Evolutionary conservation across 495 filamentous ascomycete genomes (phyloP), one percentile per base, ranked within the genome.

Genomic region (Platismatia glauca): DNA sequence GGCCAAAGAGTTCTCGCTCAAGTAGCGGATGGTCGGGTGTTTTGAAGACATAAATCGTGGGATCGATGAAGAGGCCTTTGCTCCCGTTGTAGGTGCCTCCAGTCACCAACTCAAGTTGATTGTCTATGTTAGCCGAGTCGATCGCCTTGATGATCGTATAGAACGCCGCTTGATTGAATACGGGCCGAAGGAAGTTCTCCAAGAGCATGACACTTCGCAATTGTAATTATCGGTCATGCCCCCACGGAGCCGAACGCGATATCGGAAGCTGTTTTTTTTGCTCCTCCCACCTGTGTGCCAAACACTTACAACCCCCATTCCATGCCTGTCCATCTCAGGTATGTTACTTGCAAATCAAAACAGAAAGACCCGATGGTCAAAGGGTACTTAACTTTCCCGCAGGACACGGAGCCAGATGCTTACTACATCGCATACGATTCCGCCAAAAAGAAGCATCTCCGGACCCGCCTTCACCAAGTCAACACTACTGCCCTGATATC

Each of bases 41-140:
- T 27, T 74, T 76, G 66, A 84, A 86, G 53, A 74, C 74, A 77
- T 88, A 88, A 67, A 87, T 80, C 59, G 85, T 88, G 12, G 85
- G 85, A 64, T 86, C 76, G 68, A 88, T 81, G 78, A 79, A 88
- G 78, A 82, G 87, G 67, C 85, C 85, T 66, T 80, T 75, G 61
- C 74, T 79, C 57, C 76, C 78, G 69, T 86, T 81, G 68, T 85
- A 83, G 35, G 75, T 75, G 35, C 85, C 85, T 50, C 85, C 85
- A 15, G 77, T 78, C 13, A 88, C 68, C 15, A 83, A 75, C 66
- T 85, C 78, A 29, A 88, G 81, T 67, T 86, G 81, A 16, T 72
- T 68, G 71, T 88, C 85, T 20, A 76, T 74, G 76, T 85, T 84
- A 7, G 85, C 83, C 43, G 81, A 79, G 35, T 88, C 83, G 66